These are phyloP conservation scores for Ligustrum vulgare DNA, from an alignment of 257 asterid species.

Conservation along the genomic window DNA sequence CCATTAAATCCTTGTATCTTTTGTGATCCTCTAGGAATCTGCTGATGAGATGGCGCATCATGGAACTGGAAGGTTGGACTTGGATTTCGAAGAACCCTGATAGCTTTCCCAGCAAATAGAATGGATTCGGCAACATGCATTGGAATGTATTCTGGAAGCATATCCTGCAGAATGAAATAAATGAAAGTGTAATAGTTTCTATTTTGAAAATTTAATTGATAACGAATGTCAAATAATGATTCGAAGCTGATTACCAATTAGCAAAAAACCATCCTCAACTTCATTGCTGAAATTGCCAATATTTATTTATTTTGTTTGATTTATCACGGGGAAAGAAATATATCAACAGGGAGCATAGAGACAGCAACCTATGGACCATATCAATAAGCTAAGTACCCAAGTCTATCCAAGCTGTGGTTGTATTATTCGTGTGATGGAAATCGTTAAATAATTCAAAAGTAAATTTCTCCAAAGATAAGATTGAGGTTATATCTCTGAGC, in stretches of 20 bases:
- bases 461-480: not conserved
- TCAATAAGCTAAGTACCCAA: not conserved
- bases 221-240: not conserved
- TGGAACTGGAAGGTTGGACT: constrained; percentile 56
- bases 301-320: not conserved
- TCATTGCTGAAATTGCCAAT: not conserved
- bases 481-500: not conserved
- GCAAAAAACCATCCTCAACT: not conserved
- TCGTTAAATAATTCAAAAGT: not conserved
- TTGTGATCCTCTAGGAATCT: constrained; percentile 68
- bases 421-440: not conserved
- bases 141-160: constrained; percentile 93
- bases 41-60: constrained; percentile 55
- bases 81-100: constrained; percentile 95
- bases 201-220: not conserved
- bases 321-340: not conserved
- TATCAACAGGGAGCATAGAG: not conserved
- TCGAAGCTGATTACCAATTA: not conserved
- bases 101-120: constrained; percentile 95
- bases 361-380: not conserved
- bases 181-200: not conserved
- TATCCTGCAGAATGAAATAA: constrained; percentile 58
- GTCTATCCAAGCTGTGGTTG: not conserved
- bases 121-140: constrained; percentile 81
- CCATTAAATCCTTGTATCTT: constrained; percentile 49